Conservation (phyloP, 129 eudicot genomes). For the Centrapalus pauciflorus region DNA sequence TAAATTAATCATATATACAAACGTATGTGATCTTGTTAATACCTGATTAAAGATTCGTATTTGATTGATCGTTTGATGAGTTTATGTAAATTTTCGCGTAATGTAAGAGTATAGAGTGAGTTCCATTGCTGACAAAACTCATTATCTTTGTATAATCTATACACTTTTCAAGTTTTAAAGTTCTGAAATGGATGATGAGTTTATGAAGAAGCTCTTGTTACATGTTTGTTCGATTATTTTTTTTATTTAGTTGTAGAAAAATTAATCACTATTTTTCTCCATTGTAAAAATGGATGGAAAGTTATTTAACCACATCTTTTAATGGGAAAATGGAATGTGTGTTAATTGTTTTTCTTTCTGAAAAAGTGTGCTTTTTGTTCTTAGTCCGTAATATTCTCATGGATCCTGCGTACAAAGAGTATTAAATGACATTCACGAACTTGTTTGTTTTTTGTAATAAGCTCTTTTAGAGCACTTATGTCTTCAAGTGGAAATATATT, state of each 20-base stretch:
- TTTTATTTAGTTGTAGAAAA: not conserved
- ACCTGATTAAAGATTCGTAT: constrained; percentile 9
- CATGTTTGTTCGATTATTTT: not conserved
- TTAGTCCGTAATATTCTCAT: not conserved
- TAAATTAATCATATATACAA: constrained; percentile 36
- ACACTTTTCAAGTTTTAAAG: constrained; percentile 1
- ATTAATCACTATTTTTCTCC: not conserved
- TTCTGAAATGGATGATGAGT: constrained; percentile 9
- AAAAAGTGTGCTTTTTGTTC: not conserved
- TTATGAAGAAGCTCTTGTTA: constrained; percentile 1
- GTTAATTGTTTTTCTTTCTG: too few species aligned
- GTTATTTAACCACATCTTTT: too few species aligned
- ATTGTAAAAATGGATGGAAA: too few species aligned
- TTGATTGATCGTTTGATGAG: constrained; percentile 7
- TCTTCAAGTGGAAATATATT: too few species aligned
- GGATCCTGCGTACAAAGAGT: not conserved
- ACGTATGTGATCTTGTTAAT: constrained; percentile 17
- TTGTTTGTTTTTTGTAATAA: too few species aligned
- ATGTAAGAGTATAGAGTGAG: constrained; percentile 29
- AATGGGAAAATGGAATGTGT: too few species aligned
- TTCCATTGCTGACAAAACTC: constrained; percentile 23
- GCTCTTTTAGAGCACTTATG: too few species aligned
- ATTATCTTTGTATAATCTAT: constrained; percentile 23
- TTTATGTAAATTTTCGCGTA: constrained; percentile 32
- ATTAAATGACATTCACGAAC: too few species aligned